Percentiles rank a stretch among this genome's conserved stretches.
These are phyloP conservation scores for Trypanosoma vivax DNA, from an alignment of 208 protist species.

Conservation along the genomic window DNA sequence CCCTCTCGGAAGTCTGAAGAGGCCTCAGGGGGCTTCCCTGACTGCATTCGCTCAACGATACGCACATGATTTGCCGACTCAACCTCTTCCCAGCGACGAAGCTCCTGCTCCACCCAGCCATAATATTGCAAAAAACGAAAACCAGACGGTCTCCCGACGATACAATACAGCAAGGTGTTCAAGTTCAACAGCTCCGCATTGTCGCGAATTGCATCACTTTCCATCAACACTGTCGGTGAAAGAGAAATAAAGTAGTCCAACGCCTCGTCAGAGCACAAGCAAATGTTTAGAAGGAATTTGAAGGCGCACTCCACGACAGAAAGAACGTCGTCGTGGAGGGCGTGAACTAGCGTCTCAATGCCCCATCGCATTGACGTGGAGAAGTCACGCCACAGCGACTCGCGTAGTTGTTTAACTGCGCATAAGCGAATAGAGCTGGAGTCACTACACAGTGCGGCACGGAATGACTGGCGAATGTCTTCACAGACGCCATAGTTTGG, in stretches of 20 bases:
- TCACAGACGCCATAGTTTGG: constrained; percentile 89
- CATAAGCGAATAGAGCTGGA: constrained; percentile 70
- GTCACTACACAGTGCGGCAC: constrained; percentile 47
- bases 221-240: constrained; percentile 76
- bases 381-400: constrained; percentile 76
- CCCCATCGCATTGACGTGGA: constrained; percentile 85
- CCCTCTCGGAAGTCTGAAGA: constrained; percentile 14
- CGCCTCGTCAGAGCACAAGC: constrained; percentile 75
- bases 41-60: constrained; percentile 50
- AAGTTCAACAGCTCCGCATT: constrained; percentile 61
- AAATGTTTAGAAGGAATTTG: constrained; percentile 77
- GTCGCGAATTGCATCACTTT: constrained; percentile 64
- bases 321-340: constrained; percentile 68
- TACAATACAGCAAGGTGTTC: constrained; percentile 71
- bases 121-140: constrained; percentile 84
- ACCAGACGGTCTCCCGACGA: constrained; percentile 59
- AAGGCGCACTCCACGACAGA: constrained; percentile 77
- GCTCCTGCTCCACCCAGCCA: constrained; percentile 79
- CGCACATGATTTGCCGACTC: constrained; percentile 50
- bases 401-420: constrained; percentile 65
- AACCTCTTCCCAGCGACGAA: constrained; percentile 68
- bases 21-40: constrained; percentile 12
- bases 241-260: constrained; percentile 83
- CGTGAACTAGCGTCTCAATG: constrained; percentile 75
- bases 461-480: constrained; percentile 72